These are phyloP conservation scores for Selaginella moellendorffii DNA, from an alignment of 75 land plant genomes.

Conservation along the genomic window DNA sequence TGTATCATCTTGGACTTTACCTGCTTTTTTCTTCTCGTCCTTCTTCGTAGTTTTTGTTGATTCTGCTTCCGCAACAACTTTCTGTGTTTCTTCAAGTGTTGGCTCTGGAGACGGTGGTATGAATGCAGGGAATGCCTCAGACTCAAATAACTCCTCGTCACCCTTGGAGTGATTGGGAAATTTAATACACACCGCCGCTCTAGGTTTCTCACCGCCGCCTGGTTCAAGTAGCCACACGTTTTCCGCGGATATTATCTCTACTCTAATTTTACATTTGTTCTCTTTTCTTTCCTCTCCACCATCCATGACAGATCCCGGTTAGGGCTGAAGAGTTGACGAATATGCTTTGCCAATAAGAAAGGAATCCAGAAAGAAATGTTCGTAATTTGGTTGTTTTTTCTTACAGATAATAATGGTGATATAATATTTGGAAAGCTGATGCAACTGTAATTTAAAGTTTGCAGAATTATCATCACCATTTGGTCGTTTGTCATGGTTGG, in stretches of 20 bases:
- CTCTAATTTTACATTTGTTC: too few species aligned
- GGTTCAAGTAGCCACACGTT: constrained; percentile 17
- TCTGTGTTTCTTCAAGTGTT: not conserved
- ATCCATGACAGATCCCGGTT: too few species aligned
- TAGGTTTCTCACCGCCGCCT: constrained; percentile 7
- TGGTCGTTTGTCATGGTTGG: too few species aligned
- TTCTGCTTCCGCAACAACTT: not conserved
- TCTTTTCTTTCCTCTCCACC: too few species aligned
- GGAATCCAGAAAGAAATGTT: too few species aligned
- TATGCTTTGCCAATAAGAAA: too few species aligned
- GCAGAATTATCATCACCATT: too few species aligned
- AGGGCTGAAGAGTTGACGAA: too few species aligned
- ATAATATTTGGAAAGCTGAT: too few species aligned
- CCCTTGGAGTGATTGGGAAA: constrained; percentile 16
- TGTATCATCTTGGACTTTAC: not conserved
- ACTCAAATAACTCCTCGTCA: constrained; percentile 6
- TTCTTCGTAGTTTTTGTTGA: not conserved
- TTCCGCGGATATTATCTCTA: constrained; percentile 14
- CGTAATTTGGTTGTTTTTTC: too few species aligned
- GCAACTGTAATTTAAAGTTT: too few species aligned
- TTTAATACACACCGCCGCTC: constrained; percentile 10
- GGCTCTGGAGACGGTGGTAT: constrained; percentile 8
- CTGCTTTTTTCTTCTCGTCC: not conserved
- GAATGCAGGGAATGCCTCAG: constrained; percentile 8
- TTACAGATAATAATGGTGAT: too few species aligned